These are phyloP conservation scores for Boletellus deceptivus DNA, from an alignment of 1,284 basidiomycete genomes.

Conservation along the genomic window DNA sequence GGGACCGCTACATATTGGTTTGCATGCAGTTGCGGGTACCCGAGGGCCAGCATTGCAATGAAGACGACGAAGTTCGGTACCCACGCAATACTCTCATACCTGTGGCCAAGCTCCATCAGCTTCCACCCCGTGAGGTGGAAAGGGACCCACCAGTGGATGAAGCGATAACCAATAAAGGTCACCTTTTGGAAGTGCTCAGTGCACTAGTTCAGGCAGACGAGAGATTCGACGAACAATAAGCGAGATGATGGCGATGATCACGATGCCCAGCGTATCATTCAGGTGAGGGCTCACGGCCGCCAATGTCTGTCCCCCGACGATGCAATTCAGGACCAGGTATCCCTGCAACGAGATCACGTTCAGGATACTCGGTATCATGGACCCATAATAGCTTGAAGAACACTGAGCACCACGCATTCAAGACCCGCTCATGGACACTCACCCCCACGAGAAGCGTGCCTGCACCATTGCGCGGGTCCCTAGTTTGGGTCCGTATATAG, in stretches of 20 bases:
- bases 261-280: constrained; percentile 65
- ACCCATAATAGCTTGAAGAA: constrained; percentile 54
- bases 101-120: constrained; percentile 7
- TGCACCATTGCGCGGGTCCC: constrained; percentile 66
- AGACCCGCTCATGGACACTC: constrained; percentile 2
- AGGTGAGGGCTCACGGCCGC: constrained; percentile 54
- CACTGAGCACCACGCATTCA: neutral
- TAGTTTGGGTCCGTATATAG: constrained; percentile 58
- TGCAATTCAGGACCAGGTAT: constrained; percentile 70
- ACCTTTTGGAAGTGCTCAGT: constrained; percentile 32
- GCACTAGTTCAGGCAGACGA: neutral
- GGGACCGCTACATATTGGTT: constrained; percentile 32
- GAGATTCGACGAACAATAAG: constrained; percentile 46
- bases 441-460: constrained; percentile 56
- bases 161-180: constrained; percentile 60
- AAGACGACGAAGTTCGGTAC: constrained; percentile 66
- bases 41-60: constrained; percentile 62
- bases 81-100: constrained; percentile 62
- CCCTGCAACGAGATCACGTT: constrained; percentile 66
- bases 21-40: constrained; percentile 34
- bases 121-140: neutral
- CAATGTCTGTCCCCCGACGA: constrained; percentile 74
- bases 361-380: constrained; percentile 60
- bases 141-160: constrained; percentile 51
- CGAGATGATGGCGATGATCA: constrained; percentile 70